Base-by-base conservation (phyloP, 208 protist genomes). In the Wallacemonas collosoma region DNA sequence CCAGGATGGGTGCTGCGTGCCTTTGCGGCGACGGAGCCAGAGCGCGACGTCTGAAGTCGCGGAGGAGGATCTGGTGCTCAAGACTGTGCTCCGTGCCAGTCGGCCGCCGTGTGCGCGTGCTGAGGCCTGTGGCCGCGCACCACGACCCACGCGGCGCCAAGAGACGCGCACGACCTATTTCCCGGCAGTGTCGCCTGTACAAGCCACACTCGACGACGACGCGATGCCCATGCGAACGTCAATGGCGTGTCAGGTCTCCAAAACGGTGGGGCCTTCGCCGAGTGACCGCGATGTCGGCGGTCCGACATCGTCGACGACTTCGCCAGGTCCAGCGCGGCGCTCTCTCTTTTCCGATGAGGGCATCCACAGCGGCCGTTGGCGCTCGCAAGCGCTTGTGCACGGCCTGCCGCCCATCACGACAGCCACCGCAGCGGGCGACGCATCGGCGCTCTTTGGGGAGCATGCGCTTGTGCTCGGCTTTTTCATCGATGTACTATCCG, bases 381-480 rank as follows among this genome's bases (percentile, higher is more conserved):
- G 45, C 15, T 8, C 26, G 17, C 9, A 4, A n/a, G 6, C 15
- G 35, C 8, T 11, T 15, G 35, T 62, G 56, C 41, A 61, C 26
- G 39, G 39, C 39, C 51, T 60, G 48, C 65, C 39, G 38, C 51
- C 47, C n/a, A 71, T 14, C 2, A 71, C 68, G 43, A 53, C 68
- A 40, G 4, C 39, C 2, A 44, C 68, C 7, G 35, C 54, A 17
- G 26, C 26, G 26, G 26, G 26, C 26, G 67, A 39, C 38, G 2
- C 38, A 39, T 17, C 12, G 36, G 64, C 76, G 5, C 26, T 85
- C 11, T 76, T 85, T 61, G 74, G 74, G 39, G 26, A 57, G 17
- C 70, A 76, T 45, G 71, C 39, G 12, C 65, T 81, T 17, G 72
- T 65, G 12, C 43, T 77, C 51, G 76, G 76, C 40, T 81, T 81